Base-by-base conservation (phyloP, 768 basidiomycete species). In the Asterophora lycoperdoides region DNA sequence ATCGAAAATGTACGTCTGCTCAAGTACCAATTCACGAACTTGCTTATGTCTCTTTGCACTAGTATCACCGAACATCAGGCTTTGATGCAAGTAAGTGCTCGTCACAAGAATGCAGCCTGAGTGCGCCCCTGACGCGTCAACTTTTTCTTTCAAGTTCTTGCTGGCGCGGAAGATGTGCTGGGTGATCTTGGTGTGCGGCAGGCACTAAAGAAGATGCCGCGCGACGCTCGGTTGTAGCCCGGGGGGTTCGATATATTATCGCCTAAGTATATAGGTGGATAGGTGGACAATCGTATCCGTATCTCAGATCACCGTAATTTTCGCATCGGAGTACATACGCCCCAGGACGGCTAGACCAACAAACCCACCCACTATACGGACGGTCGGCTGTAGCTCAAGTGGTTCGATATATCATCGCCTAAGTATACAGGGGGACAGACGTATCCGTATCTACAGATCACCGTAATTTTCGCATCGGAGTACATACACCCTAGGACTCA, bases 21-120 rank as follows among this genome's bases (percentile, higher is more conserved):
- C 2, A n/a, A 14, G 14, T 19, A 26, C 23, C 39, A 7, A 13
- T 14, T 13, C 38, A 32, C 26, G 3, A 3, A 34, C 19, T 45
- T 26, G 41, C 23, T 23, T 23, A 23, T 6, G 23, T 23, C 23
- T 23, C 23, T 23, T n/a, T 23, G 23, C 23, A 23, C n/a, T 41
- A 89, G 87, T 91, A 84, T 58, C 88, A 89, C 60, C 80, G 87
- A 48, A 90, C 88, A 2, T 86, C 87, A 10, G 81, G 85, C 3
- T 92, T 88, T 64, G 89, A 92, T 59, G 82, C 89, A 2, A 89
- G 75, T 77, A 55, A 65, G 74, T 68, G 14, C 14, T 5, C n/a
- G 8, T 28, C 23, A 23, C 23, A 6, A n/a, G n/a, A n/a, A 2
- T 11, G n/a, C 13, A 10, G 19, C 23, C 2, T 40, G 20, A 7